Evolutionary conservation across 2,329 filamentous ascomycete species (phyloP).

Genomic region (Pestalotiopsis sp.): DNA sequence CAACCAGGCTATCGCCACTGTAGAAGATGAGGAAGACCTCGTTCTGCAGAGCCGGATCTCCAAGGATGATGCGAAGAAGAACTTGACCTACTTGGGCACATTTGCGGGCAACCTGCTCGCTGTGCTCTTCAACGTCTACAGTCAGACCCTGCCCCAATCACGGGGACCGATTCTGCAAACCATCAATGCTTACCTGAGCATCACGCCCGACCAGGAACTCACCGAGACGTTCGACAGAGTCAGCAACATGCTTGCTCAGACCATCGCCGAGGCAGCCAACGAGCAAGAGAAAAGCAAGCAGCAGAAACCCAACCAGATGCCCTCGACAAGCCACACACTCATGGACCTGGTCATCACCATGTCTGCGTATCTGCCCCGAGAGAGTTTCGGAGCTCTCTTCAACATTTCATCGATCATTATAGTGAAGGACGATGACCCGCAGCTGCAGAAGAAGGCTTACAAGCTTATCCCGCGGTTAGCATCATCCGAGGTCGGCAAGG

Average conservation of each 20-base stretch:
- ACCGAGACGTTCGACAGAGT: constrained; percentile 89
- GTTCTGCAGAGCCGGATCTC: constrained; percentile 79
- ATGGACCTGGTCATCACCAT: constrained; percentile 98
- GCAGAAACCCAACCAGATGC: constrained; percentile 69
- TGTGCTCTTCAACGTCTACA: constrained; percentile 99
- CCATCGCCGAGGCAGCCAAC: constrained; percentile 61
- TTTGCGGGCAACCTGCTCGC: constrained; percentile 90
- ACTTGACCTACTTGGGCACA: constrained; percentile 76
- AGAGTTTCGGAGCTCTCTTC: constrained; percentile 85
- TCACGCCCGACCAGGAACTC: constrained; percentile 77
- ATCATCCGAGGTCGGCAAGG: constrained; percentile 75
- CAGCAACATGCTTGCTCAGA: constrained; percentile 77
- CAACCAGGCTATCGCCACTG: constrained; percentile 77
- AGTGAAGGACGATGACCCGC: constrained; percentile 79
- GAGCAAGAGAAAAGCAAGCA: constrained; percentile 65
- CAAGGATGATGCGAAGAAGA: constrained; percentile 74
- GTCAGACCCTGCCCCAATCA: constrained; percentile 90
- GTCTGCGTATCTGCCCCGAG: constrained; percentile 85
- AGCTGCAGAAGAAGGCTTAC: constrained; percentile 98
- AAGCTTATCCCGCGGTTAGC: constrained; percentile 93
- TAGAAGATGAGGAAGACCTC: constrained; percentile 73
- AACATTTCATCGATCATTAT: constrained; percentile 84
- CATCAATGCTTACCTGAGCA: constrained; percentile 92
- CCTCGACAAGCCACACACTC: constrained; percentile 89
- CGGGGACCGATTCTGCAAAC: constrained; percentile 89